These are phyloP conservation scores for Brasilioporus rufonigricans DNA, from an alignment of 768 basidiomycete species.

Conservation along the genomic window DNA sequence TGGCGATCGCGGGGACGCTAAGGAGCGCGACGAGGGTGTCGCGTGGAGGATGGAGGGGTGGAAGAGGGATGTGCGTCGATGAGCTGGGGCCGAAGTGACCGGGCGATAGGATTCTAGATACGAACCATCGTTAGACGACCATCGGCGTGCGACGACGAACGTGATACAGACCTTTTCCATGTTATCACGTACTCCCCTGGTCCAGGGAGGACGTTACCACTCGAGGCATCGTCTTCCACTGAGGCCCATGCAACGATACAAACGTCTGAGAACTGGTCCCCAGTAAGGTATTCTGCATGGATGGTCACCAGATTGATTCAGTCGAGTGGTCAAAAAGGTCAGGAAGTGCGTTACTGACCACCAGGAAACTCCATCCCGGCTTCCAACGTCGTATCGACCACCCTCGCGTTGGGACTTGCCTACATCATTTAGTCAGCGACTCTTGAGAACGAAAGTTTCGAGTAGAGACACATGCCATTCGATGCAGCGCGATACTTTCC, in stretches of 20 bases:
- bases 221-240: slow-evolving; percentile 37
- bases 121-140: neutral
- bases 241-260: slow-evolving; percentile 50
- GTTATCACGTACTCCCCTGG: slow-evolving; percentile 59
- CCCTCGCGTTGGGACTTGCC: slow-evolving; percentile 44
- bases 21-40: slow-evolving; percentile 68
- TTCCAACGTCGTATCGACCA: slow-evolving; percentile 55
- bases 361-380: slow-evolving; percentile 44
- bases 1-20: slow-evolving; percentile 57
- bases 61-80: slow-evolving; percentile 56
- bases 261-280: slow-evolving; percentile 61
- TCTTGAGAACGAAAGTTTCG: too few species aligned
- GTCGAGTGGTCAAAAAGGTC: neutral
- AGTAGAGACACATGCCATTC: slow-evolving; percentile 39
- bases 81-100: slow-evolving; percentile 45
- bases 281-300: slow-evolving; percentile 54
- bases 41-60: slow-evolving; percentile 55
- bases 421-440: slow-evolving; percentile 16
- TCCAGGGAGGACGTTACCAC: slow-evolving; percentile 37
- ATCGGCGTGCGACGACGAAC: neutral
- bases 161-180: slow-evolving; percentile 58
- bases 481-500: slow-evolving; percentile 44
- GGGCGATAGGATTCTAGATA: slow-evolving; percentile 43
- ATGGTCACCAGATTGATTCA: neutral
- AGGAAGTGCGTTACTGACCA: slow-evolving; percentile 31